Evolutionary conservation across 176 grass and related monocot species (phyloP).

Genomic region (Poa pratensis): DNA sequence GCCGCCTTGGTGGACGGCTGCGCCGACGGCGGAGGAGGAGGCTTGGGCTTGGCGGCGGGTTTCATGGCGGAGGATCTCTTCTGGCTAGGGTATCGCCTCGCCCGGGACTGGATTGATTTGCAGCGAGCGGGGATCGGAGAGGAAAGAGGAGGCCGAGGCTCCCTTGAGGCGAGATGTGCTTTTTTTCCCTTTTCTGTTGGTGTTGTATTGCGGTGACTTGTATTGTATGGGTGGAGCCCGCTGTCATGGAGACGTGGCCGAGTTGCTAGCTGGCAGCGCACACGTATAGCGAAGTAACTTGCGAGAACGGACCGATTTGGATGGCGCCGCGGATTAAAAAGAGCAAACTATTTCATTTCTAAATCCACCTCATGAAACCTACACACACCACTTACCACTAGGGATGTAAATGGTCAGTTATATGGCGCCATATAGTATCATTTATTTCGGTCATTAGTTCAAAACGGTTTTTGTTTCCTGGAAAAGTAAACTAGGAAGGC

Average conservation of each 20-base stretch:
- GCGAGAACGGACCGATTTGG: no score
- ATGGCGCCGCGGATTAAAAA: no score
- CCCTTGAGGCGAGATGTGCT: background rate
- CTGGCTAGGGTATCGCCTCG: constrained; percentile 45
- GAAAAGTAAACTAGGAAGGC: no score
- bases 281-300: no score
- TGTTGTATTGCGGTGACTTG: background rate
- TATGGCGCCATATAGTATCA: no score
- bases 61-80: constrained; percentile 58
- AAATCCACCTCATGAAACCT: no score
- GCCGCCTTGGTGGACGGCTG: constrained; percentile 41
- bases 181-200: background rate
- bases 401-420: no score
- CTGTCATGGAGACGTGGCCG: background rate
- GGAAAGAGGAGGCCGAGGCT: constrained; percentile 1
- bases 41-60: constrained; percentile 32
- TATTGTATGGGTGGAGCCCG: background rate
- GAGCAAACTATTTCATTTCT: no score
- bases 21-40: constrained; percentile 8
- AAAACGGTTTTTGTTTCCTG: no score
- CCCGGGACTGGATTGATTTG: constrained; percentile 25
- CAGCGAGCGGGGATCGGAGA: background rate
- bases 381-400: no score
- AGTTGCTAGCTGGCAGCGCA: no score
- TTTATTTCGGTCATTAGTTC: no score